Conservation (phyloP, 768 basidiomycete species). For the Panaeolus papilionaceus region DNA sequence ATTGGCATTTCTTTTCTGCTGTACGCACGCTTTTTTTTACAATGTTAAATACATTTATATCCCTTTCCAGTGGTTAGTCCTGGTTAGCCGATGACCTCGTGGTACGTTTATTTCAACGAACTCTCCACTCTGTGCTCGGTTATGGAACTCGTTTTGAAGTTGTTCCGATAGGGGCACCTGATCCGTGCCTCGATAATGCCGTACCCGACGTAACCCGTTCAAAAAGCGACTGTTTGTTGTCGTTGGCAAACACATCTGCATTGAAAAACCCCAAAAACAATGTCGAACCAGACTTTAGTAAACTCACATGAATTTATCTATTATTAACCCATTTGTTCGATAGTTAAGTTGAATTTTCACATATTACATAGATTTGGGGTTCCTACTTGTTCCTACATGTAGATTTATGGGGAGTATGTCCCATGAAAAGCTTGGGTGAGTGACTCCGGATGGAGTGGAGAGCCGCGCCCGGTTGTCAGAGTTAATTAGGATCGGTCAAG, state of each 20-base stretch:
- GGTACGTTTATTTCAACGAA: not conserved
- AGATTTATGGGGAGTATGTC: not conserved
- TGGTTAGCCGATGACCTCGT: slow-evolving; percentile 22
- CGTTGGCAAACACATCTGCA: not conserved
- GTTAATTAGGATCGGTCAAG: slow-evolving; percentile 14
- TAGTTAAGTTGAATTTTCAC: slow-evolving; percentile 18
- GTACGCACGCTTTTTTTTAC: not conserved
- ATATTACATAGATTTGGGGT: slow-evolving; percentile 13
- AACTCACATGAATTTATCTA: not conserved
- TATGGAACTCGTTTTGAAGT: not conserved
- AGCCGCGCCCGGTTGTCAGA: slow-evolving; percentile 21
- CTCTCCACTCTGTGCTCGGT: slow-evolving; percentile 6
- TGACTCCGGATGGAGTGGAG: slow-evolving; percentile 21
- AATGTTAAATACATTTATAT: slow-evolving; percentile 18
- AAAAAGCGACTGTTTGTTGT: not conserved
- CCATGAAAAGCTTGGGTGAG: slow-evolving; percentile 7
- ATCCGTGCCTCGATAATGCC: slow-evolving; percentile 18
- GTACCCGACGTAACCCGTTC: slow-evolving; percentile 12
- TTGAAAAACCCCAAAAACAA: not conserved
- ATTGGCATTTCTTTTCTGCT: slow-evolving; percentile 19
- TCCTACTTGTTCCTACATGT: not conserved
- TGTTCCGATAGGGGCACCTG: slow-evolving; percentile 10
- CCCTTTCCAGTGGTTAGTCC: slow-evolving; percentile 19
- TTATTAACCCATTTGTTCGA: not conserved
- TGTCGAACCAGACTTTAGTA: not conserved